Evolutionary conservation across 495 filamentous ascomycete species (phyloP), one percentile per base, ranked within the genome.

Genomic region (Podospora bellae-mahoneyi): DNA sequence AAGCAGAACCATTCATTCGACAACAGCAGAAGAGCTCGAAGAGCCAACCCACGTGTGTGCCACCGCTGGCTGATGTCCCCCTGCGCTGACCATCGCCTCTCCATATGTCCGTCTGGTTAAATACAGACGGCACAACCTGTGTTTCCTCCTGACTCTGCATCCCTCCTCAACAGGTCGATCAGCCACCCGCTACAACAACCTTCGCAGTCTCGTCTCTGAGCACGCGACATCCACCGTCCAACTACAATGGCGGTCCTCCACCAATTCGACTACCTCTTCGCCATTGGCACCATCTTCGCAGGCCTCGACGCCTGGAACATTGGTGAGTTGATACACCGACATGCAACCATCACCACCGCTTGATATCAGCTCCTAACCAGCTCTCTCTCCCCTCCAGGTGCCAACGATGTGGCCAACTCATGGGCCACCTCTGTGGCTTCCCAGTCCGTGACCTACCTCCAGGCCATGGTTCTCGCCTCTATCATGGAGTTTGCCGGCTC

Each of bases 321-420:
- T 78, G 79, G 83, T 81, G 73, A 64, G 68, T 48, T 48, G 39
- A 48, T 48, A 48, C 39, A 48, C 39, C 7, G 2, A 23, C 23
- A 23, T 23, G 23, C 23, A 23, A 53, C 55, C 23, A 18, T 18
- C 54, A 57, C 70, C 66, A 39, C 9, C 7, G 58, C 59, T 34
- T 26, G 59, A 27, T 23, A 30, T 30, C 10, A 13, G 4, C 27
- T 32, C 5, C 59, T 61, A 27, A 61, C 20, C 16, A 28, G 23
- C 27, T 18, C 5, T 32, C 27, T 32, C 27, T 61, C 20, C 1
- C 23, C 28, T 26, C 19, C 30, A 74, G 81, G 82, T 71, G 83
- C 83, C 71, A 85, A 92, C 78, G 90, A 92, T 90, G 90, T 92
- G 34, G 90, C 90, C 69, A 93, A 93, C 80, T 84, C 89, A 27